A percentile compares a stretch with the other conserved stretches of the same genome.
phyloP scores from a whole-genome alignment of 2,329 filamentous ascomycete genomes.

The Pseudogymnoascus sp. region DNA sequence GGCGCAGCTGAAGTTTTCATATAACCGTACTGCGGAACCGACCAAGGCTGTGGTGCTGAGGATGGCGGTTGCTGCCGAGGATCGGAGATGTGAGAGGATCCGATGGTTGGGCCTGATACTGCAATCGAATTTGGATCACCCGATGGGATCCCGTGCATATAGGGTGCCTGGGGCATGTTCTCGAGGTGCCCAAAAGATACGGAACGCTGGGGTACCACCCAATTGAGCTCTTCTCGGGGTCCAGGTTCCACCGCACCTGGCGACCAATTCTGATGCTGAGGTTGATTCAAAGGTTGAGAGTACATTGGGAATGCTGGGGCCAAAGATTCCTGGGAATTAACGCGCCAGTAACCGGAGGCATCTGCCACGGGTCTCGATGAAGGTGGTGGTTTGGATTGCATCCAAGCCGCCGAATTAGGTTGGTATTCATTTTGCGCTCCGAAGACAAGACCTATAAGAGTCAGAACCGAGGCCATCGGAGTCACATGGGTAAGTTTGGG shows the following conservation, averaged over 20 bases:
- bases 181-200: conserved; percentile 25
- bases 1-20: not conserved
- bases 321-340: conserved; percentile 43
- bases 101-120: not conserved
- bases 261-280: conserved; percentile 26
- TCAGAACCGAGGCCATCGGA: not conserved
- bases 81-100: not conserved
- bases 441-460: not conserved
- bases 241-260: conserved; percentile 21
- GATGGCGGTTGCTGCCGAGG: not conserved
- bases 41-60: not conserved
- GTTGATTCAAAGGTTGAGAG: conserved; percentile 31
- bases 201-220: conserved; percentile 28
- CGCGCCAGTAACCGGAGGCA: conserved; percentile 39
- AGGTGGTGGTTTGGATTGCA: conserved; percentile 36
- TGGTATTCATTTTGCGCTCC: conserved; percentile 7
- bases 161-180: not conserved
- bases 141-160: conserved; percentile 1
- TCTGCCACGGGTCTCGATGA: conserved; percentile 37
- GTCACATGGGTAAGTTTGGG: not conserved
- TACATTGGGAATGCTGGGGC: conserved; percentile 46
- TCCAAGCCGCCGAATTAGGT: conserved; percentile 31
- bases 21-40: not conserved
- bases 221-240: conserved; percentile 25
- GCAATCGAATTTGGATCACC: not conserved